Evolutionary conservation across 495 filamentous ascomycete species (phyloP).

Genomic region (Eremomyces bilateralis): DNA sequence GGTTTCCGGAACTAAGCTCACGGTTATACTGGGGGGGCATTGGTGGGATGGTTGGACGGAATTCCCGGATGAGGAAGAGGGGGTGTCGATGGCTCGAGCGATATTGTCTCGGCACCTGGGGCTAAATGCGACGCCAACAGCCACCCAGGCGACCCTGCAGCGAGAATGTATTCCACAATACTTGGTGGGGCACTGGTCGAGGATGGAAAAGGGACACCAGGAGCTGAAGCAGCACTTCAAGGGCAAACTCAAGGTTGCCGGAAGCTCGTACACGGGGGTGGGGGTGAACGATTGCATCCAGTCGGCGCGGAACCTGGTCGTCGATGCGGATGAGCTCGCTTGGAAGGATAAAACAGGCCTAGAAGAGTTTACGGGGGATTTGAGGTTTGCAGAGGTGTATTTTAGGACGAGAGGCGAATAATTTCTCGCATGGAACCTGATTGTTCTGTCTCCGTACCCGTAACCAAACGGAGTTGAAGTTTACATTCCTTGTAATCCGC

Average conservation of each 20-base stretch:
- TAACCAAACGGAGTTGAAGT: no score
- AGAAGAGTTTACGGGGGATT: no score
- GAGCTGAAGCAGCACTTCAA: conserved; percentile 34
- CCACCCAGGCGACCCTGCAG: conserved; percentile 39
- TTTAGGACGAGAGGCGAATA: no score
- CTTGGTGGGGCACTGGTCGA: conserved; percentile 44
- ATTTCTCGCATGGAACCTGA: no score
- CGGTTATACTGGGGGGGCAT: conserved; percentile 89
- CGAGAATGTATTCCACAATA: conserved; percentile 80
- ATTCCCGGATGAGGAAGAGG: conserved; percentile 38
- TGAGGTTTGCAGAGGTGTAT: no score
- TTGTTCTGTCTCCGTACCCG: no score
- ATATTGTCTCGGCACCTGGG: conserved; percentile 52
- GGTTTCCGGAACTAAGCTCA: conserved; percentile 58
- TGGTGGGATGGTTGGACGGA: conserved; percentile 53
- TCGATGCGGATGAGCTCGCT: conserved; percentile 12
- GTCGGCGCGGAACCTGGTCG: conserved; percentile 23
- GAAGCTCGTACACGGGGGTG: conserved; percentile 47
- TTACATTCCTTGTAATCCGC: no score
- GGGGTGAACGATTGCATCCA: conserved; percentile 45
- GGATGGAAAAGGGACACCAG: conserved; percentile 35
- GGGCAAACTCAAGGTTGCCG: conserved; percentile 50
- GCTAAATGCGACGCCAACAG: conserved; percentile 35
- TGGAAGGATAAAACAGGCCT: no score
- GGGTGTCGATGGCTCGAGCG: conserved; percentile 39